Evolutionary conservation across 495 filamentous ascomycete species (phyloP), one percentile per base, ranked within the genome.

Genomic region (Physcia stellaris): DNA sequence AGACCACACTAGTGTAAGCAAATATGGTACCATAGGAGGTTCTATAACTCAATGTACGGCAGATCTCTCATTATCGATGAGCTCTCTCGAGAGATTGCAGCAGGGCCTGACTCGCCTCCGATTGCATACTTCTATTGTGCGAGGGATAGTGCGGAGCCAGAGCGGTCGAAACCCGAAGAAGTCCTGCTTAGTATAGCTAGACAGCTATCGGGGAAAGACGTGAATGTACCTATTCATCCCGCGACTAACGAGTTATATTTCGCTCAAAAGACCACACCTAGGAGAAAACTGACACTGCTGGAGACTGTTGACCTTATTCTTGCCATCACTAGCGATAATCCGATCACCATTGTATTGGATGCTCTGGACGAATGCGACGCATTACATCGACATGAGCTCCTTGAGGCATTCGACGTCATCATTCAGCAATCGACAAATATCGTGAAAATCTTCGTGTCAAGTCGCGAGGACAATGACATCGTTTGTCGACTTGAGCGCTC

Each of bases 391-490:
- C 40, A 37, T 4, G 40, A 52, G 4, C 24, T 63, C 11, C 42
- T 62, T 2, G 20, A 52, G 15, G 46, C 43, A 4, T 37, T 60
- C n/a, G 24, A 54, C 3, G 28, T 12, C 0, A 51, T 65, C 1
- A 21, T 64, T 3, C 22, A 41, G 18, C 30, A 48, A 0, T 53
- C 61, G 1, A 32, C 37, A 4, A 50, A 39, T n/a, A 15, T 62
- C 2, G 52, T 65, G 7, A 63, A 62, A 33, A 40, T 66, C 4
- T 60, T 61, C 24, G 29, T 64, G 5, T 55, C 52, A 4, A 64
- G 62, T 40, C 43, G 59, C 28, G 42, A 63, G 16, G 55, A 63
- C 36, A 17, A 32, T 2, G 61, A 66, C 31, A 60, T 67, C 23
- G 48, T 51, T 3, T 30, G 41, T 1, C 32, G 40, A 13, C 43